Conservation (phyloP, 2,329 filamentous ascomycete species). For the Exophiala aquamarina region DNA sequence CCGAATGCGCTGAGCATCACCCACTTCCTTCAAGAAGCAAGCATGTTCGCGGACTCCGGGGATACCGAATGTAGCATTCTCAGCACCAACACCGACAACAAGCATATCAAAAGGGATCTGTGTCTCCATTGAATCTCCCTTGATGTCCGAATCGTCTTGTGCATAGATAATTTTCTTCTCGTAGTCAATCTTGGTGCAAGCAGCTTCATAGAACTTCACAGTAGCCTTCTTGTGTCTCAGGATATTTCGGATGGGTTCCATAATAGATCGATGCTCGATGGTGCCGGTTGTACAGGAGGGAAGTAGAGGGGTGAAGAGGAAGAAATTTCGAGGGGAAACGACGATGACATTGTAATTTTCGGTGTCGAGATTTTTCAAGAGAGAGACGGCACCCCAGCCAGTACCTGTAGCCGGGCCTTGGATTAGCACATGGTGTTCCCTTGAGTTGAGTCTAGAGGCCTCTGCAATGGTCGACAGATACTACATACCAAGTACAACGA, state of each 20-base stretch:
- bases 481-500: constrained; percentile 85
- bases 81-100: constrained; percentile 92
- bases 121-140: constrained; percentile 76
- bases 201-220: constrained; percentile 97
- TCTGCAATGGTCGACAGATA: too few species aligned
- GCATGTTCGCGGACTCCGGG: constrained; percentile 92
- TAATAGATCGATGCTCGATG: constrained; percentile 98
- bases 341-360: constrained; percentile 99
- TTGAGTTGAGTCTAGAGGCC: neutral
- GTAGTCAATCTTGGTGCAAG: constrained; percentile 89
- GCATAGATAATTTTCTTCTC: constrained; percentile 86
- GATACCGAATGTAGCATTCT: constrained; percentile 98
- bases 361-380: constrained; percentile 97
- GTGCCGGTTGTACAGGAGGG: constrained; percentile 96
- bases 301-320: constrained; percentile 96
- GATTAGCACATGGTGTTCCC: constrained; percentile 7
- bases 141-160: constrained; percentile 88
- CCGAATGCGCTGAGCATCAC: constrained; percentile 91
- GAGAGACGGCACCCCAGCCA: constrained; percentile 92
- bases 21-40: constrained; percentile 98
- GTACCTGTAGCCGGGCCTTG: constrained; percentile 61
- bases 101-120: constrained; percentile 98
- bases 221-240: constrained; percentile 89
- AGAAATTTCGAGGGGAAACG: constrained; percentile 98
- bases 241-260: constrained; percentile 97